Evolutionary conservation across 1,284 basidiomycete genomes (phyloP).

Genomic region (Rhodotorula mucilaginosa): DNA sequence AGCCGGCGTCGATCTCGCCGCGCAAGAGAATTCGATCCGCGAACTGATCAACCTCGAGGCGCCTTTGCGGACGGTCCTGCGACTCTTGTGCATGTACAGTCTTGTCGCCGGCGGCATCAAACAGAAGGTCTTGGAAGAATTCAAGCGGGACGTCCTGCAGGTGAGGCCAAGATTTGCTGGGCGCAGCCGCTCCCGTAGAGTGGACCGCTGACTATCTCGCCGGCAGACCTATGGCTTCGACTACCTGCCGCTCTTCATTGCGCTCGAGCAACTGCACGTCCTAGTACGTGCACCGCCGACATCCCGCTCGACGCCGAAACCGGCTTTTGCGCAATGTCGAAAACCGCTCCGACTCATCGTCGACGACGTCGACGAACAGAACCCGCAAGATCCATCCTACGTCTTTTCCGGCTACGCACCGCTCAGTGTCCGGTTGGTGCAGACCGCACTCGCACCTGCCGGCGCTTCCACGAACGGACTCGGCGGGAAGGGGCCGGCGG

Average conservation of each 20-base stretch:
- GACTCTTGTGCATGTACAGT: conserved; percentile 81
- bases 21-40: conserved; percentile 76
- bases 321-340: conserved; percentile 67
- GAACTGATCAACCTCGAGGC: conserved; percentile 80
- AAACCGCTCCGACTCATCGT: conserved; percentile 87
- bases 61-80: conserved; percentile 70
- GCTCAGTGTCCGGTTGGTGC: conserved; percentile 83
- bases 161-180: conserved; percentile 50
- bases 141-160: conserved; percentile 90
- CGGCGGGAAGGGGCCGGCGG: conserved; percentile 50
- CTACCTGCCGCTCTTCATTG: conserved; percentile 77
- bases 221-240: conserved; percentile 85
- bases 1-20: conserved; percentile 76
- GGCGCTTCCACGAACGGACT: conserved; percentile 47
- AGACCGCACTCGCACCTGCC: conserved; percentile 72
- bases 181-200: too few relatives aligned
- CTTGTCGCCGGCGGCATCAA: conserved; percentile 83
- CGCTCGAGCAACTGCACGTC: conserved; percentile 70
- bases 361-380: conserved; percentile 70
- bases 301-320: conserved; percentile 44
- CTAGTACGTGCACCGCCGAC: conserved; percentile 48
- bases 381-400: conserved; percentile 88
- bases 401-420: conserved; percentile 97
- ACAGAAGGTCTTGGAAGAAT: conserved; percentile 75
- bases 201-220: too few relatives aligned